These are phyloP conservation scores for Parietaria judaica DNA, from an alignment of 306 rosid genomes.

Conservation along the genomic window DNA sequence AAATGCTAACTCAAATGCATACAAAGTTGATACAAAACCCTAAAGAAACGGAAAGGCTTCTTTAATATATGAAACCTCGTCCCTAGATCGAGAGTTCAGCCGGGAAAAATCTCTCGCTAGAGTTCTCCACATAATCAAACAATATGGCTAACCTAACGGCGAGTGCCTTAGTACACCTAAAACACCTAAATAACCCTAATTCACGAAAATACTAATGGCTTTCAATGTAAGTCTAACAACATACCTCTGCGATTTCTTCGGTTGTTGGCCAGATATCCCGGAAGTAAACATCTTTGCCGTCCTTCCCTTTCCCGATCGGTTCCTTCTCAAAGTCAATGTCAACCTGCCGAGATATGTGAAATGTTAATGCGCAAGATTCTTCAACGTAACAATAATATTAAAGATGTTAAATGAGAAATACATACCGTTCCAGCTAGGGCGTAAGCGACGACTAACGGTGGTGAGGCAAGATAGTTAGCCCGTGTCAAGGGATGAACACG, in stretches of 20 bases:
- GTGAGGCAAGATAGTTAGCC: constrained; percentile 98
- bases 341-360: constrained; percentile 47
- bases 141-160: neutral
- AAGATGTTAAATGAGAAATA: constrained; percentile 7
- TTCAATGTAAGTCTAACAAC: too few species aligned
- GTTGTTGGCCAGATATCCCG: constrained; percentile 88
- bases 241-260: constrained; percentile 71
- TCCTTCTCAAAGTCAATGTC: constrained; percentile 75
- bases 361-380: neutral
- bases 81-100: too few species aligned
- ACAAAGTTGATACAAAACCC: neutral
- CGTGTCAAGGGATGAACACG: constrained; percentile 93
- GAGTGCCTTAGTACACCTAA: neutral
- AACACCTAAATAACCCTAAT: constrained; percentile 21
- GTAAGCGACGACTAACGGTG: constrained; percentile 97
- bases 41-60: constrained; percentile 12
- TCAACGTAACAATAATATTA: neutral
- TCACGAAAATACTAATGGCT: neutral
- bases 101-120: neutral
- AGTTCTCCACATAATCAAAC: too few species aligned
- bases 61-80: neutral
- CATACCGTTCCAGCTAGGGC: constrained; percentile 96
- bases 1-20: neutral
- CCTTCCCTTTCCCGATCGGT: constrained; percentile 74
- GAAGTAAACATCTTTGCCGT: constrained; percentile 63